phyloP scores from a whole-genome alignment of 768 basidiomycete species.

The Rhizopogon vesiculosus region DNA sequence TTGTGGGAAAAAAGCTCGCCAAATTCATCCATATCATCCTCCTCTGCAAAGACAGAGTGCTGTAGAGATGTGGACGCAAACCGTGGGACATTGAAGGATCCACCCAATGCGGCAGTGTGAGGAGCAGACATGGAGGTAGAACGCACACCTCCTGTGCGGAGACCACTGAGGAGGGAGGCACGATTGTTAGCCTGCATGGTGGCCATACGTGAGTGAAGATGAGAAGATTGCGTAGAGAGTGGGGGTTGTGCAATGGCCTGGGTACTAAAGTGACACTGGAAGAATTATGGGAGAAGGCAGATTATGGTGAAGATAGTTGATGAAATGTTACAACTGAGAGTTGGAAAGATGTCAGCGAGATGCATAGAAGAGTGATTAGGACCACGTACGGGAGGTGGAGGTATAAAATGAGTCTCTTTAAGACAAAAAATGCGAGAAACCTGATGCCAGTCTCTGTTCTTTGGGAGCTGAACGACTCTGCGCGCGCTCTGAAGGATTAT shows the following conservation, averaged over 20 bases:
- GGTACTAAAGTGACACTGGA: constrained; percentile 14
- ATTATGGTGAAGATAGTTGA: constrained; percentile 14
- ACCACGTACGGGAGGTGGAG: neutral
- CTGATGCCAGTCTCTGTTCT: constrained; percentile 1
- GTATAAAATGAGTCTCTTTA: constrained; percentile 12
- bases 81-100: constrained; percentile 61
- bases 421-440: constrained; percentile 3
- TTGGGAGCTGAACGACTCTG: constrained; percentile 6
- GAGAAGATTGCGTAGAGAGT: constrained; percentile 10
- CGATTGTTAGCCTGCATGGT: constrained; percentile 50
- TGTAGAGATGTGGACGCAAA: constrained; percentile 41
- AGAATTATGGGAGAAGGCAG: constrained; percentile 27
- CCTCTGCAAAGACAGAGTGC: constrained; percentile 41
- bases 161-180: constrained; percentile 82
- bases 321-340: constrained; percentile 12
- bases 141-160: constrained; percentile 88
- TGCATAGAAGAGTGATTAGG: neutral
- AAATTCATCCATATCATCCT: constrained; percentile 58
- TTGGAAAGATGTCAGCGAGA: neutral
- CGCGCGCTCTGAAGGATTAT: constrained; percentile 12
- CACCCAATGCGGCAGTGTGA: constrained; percentile 61
- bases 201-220: constrained; percentile 31
- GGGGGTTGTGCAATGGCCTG: neutral
- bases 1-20: constrained; percentile 50
- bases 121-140: constrained; percentile 58